These are phyloP conservation scores for Orbilia quercus DNA, from an alignment of 2,329 filamentous ascomycete genomes.

Conservation along the genomic window DNA sequence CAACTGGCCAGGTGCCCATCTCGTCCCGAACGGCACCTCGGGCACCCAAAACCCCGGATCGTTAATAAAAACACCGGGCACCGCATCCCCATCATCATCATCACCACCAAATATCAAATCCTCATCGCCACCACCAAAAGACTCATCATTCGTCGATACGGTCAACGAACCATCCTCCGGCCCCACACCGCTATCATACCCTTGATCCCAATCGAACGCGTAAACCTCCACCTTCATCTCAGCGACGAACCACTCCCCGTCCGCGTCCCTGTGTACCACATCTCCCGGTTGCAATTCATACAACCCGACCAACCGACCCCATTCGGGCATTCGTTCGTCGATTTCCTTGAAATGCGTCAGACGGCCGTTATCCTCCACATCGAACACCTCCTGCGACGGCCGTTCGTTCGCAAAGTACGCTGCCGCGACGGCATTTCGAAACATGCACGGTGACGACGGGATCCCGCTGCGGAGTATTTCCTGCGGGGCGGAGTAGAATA, in stretches of 20 bases:
- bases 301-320: conserved; percentile 5
- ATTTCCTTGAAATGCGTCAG: conserved; percentile 36
- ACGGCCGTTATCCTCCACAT: background rate
- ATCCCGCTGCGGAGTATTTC: background rate
- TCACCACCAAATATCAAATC: conserved; percentile 13
- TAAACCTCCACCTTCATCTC: background rate
- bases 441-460: conserved; percentile 7
- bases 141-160: background rate
- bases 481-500: conserved; percentile 4
- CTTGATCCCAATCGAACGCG: conserved; percentile 20
- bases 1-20: conserved; percentile 18
- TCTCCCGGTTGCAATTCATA: background rate
- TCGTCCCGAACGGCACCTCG: conserved; percentile 1
- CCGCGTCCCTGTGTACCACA: background rate
- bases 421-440: conserved; percentile 5
- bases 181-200: conserved; percentile 3
- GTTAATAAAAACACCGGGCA: background rate
- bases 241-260: background rate
- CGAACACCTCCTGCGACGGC: conserved; percentile 13
- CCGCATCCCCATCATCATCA: background rate
- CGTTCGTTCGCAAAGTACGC: conserved; percentile 12
- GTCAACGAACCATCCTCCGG: background rate
- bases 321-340: conserved; percentile 7
- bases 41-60: background rate
- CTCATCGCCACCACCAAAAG: background rate